Base-by-base conservation (phyloP, 345 rosid species). In the Alliaria petiolata region DNA sequence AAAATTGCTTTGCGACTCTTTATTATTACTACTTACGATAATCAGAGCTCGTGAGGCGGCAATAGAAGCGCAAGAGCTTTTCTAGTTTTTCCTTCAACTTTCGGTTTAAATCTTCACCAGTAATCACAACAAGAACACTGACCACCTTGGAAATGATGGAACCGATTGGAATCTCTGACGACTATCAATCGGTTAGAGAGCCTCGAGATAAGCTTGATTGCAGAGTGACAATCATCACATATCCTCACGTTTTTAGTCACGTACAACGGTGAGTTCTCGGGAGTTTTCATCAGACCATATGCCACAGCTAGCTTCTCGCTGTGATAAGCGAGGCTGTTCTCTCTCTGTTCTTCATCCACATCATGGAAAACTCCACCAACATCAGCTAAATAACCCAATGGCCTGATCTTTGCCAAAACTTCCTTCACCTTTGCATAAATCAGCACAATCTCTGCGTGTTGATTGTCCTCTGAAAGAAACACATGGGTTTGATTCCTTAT, bases 281-380 rank as follows among this genome's bases (percentile, higher is more conserved):
- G 92, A 12, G 82, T 71, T 79, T 84, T 87, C 83, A 93, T 67
- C 31, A 90, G 79, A 47, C 92, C 96, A 64, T 89, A 90, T 1
- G 92, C 90, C 61, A 92, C 78, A 62, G 96, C 96, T 80, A 92
- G 70, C 84, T 92, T 87, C 82, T 92, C 95, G 38, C 95, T 93
- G 69, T 93, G 98, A 68, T 85, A 84, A 58, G 79, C 76, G 65
- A 93, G 89, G 78, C 81, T 65, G 28, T 80, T 82, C 76, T 85
- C 96, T 78, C 90, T 89, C 78, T 87, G 92, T 63, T 90, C 97
- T 69, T 90, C 96, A 64, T 90, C 93, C 45, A 90, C 87, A 62
- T 90, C 97, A 76, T 85, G 96, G 67, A 77, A 58, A 51, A 77
- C 87, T 13, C 80, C 83, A 69, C 78, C 76, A 71, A 83, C 74